Evolutionary conservation across 345 rosid species (phyloP), one percentile per base, ranked within the genome.

Genomic region (Angophora floribunda): DNA sequence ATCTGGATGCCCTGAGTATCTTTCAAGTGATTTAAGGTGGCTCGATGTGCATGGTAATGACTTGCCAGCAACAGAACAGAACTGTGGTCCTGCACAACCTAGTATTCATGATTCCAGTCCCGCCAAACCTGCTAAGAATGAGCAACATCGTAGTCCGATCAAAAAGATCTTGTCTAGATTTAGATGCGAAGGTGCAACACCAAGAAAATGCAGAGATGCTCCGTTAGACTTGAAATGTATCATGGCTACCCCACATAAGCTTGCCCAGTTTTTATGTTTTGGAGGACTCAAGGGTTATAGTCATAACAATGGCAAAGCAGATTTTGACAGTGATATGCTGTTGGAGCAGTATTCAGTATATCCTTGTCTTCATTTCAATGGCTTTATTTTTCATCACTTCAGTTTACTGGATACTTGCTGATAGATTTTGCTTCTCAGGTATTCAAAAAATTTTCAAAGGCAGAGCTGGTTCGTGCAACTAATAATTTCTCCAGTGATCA

Each of bases 1-100:
- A 85, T 90, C 91, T 85, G 86, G 88, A 32, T 51, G 87, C 52
- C 85, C 86, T 9, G 86, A 85, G 47, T 50, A 89, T 52, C 87
- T 87, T 50, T 87, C 89, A 3, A 85, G 51, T 52, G 70, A 89
- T 24, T 61, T 82, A 26, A 89, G 67, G n/a, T 87, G 87, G 89
- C 85, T 87, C 9, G 85, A 87, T 21, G 45, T 85, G 26, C 84
- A 55, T 32, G 87, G 87, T 49, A 57, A 55, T 19, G 45, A 61
- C 30, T 75, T 51, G 26, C 85, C 82, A 14, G 59, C 51, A 79
- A 4, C 85, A 6, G 44, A 1, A 6, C 50, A 79, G 51, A 82
- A 3, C 51, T 4, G 2, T n/a, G 12, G 52, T 82, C 85, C 12
- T 70, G 13, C 13, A 8, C 45, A 41, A 70, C 45, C 22, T 2